Evolutionary conservation across 345 rosid species (phyloP), one percentile per base, ranked within the genome.

Genomic region (Aethionema arabicum): DNA sequence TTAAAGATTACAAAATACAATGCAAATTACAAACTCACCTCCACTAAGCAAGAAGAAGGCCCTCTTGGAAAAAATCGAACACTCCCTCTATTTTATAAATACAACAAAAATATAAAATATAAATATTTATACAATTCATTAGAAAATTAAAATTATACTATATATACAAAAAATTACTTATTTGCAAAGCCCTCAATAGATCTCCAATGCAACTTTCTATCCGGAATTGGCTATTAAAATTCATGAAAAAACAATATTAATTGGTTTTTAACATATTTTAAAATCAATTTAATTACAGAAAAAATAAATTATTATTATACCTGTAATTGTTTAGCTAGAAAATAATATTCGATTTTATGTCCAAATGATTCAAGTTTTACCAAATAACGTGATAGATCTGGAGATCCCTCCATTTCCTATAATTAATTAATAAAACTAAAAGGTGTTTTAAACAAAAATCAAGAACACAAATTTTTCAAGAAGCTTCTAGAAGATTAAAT

Each of bases 151-250:
- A 40, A 37, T 37, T 37, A 37, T 37, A 37, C 27, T 21, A 21
- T 21, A 21, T 21, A 21, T 21, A 21, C 2, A 32, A 11, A 7
- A 55, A 4, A 49, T 30, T 73, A 84, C 95, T 83, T 83, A 78
- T 90, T 90, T 33, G 82, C 80, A 73, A 90, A 87, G 54, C 97
- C 91, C 76, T 90, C 97, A 12, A 90, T 67, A 27, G 97, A 90
- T 77, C 90, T 87, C 97, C 97, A 90, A 56, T 90, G 95, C 56
- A 90, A 78, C 74, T 86, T 90, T 52, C 86, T 85, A 74, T 87
- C 82, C 5, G 86, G 96, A 30, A 72, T 87, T 56, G 96, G 98
- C 96, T 91, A 80, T 75, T 63, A 35, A 21, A 21, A 21, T 21
- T 21, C 27, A 69, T 36, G 32, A 52, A 35, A 8, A 3, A 40